Conservation (phyloP, 2,329 filamentous ascomycete species). For the Drechslerella coelobrocha region DNA sequence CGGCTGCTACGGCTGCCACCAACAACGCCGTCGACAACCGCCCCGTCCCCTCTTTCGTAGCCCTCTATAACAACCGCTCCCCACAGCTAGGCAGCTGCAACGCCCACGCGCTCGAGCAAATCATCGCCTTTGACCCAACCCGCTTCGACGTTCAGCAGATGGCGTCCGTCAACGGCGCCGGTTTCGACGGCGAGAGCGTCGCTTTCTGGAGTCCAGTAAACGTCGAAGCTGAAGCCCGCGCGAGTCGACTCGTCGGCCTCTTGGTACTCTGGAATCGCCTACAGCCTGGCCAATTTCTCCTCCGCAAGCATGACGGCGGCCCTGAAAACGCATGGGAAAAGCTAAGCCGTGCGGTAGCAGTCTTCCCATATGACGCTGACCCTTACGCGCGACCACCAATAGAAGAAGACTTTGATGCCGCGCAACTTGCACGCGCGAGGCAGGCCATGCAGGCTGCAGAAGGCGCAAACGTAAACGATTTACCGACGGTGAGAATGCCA, state of each 20-base stretch:
- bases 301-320: too few relatives aligned
- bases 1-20: neutral
- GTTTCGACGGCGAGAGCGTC: neutral
- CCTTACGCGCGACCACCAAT: too few relatives aligned
- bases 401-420: too few relatives aligned
- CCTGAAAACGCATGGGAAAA: too few relatives aligned
- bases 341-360: too few relatives aligned
- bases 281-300: neutral
- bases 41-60: neutral
- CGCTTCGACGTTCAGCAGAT: neutral
- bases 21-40: neutral
- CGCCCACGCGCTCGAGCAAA: neutral
- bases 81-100: neutral
- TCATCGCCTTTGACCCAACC: neutral
- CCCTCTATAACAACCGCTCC: neutral
- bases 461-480: too few relatives aligned
- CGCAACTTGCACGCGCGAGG: too few relatives aligned
- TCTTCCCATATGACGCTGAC: too few relatives aligned
- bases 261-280: neutral
- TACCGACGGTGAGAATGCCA: too few relatives aligned
- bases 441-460: too few relatives aligned
- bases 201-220: neutral
- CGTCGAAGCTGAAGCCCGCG: too few relatives aligned
- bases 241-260: neutral
- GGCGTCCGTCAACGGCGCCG: too few relatives aligned